Evolutionary conservation across 495 filamentous ascomycete species (phyloP).

Genomic region (Penicillium chermesinum): DNA sequence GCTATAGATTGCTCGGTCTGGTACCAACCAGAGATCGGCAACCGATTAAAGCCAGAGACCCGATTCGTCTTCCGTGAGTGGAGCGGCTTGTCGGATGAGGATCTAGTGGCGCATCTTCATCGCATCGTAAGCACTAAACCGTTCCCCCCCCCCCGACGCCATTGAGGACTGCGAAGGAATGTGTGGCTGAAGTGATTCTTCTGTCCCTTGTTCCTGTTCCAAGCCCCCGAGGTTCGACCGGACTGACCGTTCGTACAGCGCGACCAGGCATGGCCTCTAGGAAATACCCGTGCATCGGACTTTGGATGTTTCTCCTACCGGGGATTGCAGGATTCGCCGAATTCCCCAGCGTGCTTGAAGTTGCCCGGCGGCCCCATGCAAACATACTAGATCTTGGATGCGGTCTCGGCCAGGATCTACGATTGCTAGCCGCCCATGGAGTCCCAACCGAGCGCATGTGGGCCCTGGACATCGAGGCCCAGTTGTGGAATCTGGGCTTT

Average conservation of each 20-base stretch:
- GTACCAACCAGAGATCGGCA: neutral
- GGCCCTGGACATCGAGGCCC: neutral
- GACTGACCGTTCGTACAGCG: neutral
- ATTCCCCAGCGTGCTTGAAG: neutral
- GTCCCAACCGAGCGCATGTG: neutral
- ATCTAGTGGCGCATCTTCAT: neutral
- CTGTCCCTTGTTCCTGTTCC: too few relatives aligned
- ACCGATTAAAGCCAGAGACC: neutral
- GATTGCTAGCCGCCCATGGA: neutral
- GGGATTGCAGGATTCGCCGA: neutral
- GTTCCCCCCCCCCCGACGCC: neutral
- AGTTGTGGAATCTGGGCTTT: neutral
- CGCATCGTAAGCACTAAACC: neutral
- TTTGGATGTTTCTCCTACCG: neutral
- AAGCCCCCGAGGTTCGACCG: too few relatives aligned
- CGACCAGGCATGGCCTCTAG: neutral
- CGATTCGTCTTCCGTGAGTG: neutral
- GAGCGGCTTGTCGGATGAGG: neutral
- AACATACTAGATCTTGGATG: neutral
- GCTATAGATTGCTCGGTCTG: neutral
- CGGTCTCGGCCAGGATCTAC: neutral
- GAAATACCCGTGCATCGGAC: neutral
- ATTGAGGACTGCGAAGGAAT: too few relatives aligned
- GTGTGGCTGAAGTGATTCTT: too few relatives aligned
- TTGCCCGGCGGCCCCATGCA: neutral